Base-by-base conservation (phyloP, 2,329 filamentous ascomycete species). In the Fusarium annulatum region DNA sequence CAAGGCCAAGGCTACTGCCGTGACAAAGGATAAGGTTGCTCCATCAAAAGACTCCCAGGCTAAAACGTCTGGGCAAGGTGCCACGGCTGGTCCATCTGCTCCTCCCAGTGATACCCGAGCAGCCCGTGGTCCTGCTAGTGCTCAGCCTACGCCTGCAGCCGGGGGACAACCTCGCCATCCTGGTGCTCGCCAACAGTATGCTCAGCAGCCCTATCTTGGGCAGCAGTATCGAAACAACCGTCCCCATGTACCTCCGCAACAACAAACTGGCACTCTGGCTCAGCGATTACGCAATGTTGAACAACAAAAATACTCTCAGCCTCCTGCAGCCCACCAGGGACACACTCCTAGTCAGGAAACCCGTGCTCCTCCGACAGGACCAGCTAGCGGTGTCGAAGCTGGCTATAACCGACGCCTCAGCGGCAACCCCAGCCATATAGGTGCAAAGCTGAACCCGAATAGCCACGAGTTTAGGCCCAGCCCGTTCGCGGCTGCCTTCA, bases 381-480 rank as follows among this genome's bases (percentile, higher is more conserved):
- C 95, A 48, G 87, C 92, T 12, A 89, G 89, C 82, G 77, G 84
- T 70, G 79, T 84, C 69, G 85, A 92, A 77, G 77, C 86, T 21
- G 78, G 86, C 72, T 87, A 89, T 84, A 83, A 86, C 78, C 85
- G 88, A 76, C 85, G 90, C 51, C 78, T 87, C 51, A 88, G 86
- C 69, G 86, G 84, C 55, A 81, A 87, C n/a, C 83, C 86, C 18
- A 83, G 83, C 48, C 88, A 88, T 58, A 83, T 89, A 76, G 84
- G 85, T 8, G 85, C 85, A 51, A 90, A 90, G 80, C 79, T 92
- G 75, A 92, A 92, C 71, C 90, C 90, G 11, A 91, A 90, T 76
- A 91, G 87, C 75, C 86, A 89, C 79, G 95, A 97, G 78, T 98
- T 98, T 83, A 91, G 93, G 73, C 96, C 96, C 23, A 97, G 92